A percentile compares a stretch with the other conserved stretches of the same genome.
Conservation (phyloP, 2,329 filamentous ascomycete species). For the Cercospora sp. region DNA sequence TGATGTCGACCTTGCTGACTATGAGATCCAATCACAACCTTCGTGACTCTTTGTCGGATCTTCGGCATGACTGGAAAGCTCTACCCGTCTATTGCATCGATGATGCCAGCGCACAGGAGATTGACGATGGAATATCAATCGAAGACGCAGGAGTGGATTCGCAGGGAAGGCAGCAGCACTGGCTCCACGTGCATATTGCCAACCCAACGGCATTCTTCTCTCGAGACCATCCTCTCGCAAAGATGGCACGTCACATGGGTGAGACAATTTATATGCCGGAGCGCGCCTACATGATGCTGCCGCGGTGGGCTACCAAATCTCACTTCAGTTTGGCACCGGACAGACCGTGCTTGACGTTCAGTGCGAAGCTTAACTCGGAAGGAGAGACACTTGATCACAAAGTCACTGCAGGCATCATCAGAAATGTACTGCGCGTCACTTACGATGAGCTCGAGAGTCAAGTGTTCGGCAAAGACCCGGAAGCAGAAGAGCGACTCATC, state of each 20-base stretch:
- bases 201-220: slow-evolving; percentile 72
- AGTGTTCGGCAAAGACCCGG: slow-evolving; percentile 16
- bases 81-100: slow-evolving; percentile 73
- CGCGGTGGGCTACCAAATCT: slow-evolving; percentile 48
- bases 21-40: slow-evolving; percentile 42
- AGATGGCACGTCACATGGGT: slow-evolving; percentile 61
- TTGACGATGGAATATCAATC: slow-evolving; percentile 77
- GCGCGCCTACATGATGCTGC: slow-evolving; percentile 58
- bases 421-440: slow-evolving; percentile 57
- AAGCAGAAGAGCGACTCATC: slow-evolving; percentile 19
- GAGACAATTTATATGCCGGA: slow-evolving; percentile 60
- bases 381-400: slow-evolving; percentile 57
- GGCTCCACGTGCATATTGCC: slow-evolving; percentile 77
- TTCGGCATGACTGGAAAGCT: slow-evolving; percentile 61
- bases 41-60: slow-evolving; percentile 55
- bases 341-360: slow-evolving; percentile 62
- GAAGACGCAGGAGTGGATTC: slow-evolving; percentile 46
- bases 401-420: slow-evolving; percentile 54
- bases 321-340: slow-evolving; percentile 56
- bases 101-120: slow-evolving; percentile 62
- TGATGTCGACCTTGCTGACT: slow-evolving; percentile 38
- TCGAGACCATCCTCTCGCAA: slow-evolving; percentile 58
- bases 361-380: slow-evolving; percentile 53
- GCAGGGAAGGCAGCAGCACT: slow-evolving; percentile 55
- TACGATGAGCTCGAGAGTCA: slow-evolving; percentile 40